Base-by-base conservation (phyloP, 768 basidiomycete species). In the Leccinum imitatum region DNA sequence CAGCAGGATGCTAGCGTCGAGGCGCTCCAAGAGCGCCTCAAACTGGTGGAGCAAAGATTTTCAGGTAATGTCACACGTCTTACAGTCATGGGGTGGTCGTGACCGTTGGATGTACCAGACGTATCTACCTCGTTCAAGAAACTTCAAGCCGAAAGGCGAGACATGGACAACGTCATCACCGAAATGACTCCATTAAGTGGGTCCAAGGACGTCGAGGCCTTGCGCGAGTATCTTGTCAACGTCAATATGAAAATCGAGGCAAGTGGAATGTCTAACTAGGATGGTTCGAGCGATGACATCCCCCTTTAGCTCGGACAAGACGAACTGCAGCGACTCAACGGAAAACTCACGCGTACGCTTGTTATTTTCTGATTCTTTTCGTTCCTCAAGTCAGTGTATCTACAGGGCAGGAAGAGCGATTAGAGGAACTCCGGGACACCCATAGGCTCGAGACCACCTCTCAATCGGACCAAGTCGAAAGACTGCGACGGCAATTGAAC, bases 371-470 rank as follows among this genome's bases (percentile, higher is more conserved):
- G 11, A 41, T 39, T 3, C 39, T 35, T 3, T 33, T 48, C 46
- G 25, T 47, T 50, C 5, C n/a, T 50, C 15, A 15, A 64, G 37
- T 60, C 55, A 30, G 67, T 53, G 21, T 47, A 53, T 54, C 13
- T 54, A 44, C 65, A 96, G 94, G 86, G 14, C 93, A 96, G 76
- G 92, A 92, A 57, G 86, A 85, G 54, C 89, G 89, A 8, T 80
- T 93, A 11, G 89, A 91, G 63, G 94, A 97, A 70, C 77, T 98
- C 0, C 86, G 86, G 37, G 91, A 94, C 63, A 91, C 85, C 7
- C 95, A 96, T 69, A 82, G 80, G 14, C 78, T 91, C 9, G 94
- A 96, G 74, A 84, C 84, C 13, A 73, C 81, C n/a, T 95, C 93
- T 14, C 90, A 90, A 62, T 84, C 83, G 4, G 83, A 87, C 44